Evolutionary conservation across 2,329 filamentous ascomycete genomes (phyloP), one percentile per base, ranked within the genome.

Genomic region (Penicillium corylophilum): DNA sequence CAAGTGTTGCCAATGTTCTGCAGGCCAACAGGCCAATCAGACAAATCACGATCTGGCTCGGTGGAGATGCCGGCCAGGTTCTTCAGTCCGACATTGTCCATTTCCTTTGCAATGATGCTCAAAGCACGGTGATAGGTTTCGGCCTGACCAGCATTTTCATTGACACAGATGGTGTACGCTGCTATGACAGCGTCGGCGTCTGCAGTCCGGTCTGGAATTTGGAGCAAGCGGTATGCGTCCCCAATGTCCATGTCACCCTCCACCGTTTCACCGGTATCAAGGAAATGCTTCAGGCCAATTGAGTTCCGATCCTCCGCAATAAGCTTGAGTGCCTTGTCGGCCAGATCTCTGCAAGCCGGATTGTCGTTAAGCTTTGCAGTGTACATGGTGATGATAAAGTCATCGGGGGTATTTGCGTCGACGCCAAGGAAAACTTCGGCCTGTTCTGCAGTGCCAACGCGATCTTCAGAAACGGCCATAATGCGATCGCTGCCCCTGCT

Each of bases 1-100:
- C 94, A 99, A 0, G 95, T 99, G 65, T 99, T 99, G 53, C 94
- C 92, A 51, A 97, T 95, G 62, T 97, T 99, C 57, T 86, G 82
- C 5, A 97, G 80, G 0, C 94, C 94, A 20, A 95, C 89, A 0
- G 94, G 94, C 70, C 89, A 85, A 26, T 82, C 77, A 42, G 73
- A 70, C 53, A 62, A 66, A 33, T 72, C 64, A 43, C 67, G 64
- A 56, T 67, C 64, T 18, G 66, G 54, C 35, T 70, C 65, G 3
- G 54, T 54, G 15, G 56, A 61, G 33, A 65, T 60, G 1, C 68
- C 67, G n/a, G 66, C 64, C 59, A 68, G 65, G 29, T 61, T 68
- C 36, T 61, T 66, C 29, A 76, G 61, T 26, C 70, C 44, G 12
- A 66, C 47, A 46, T 74, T 78, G 35, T 74, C 63, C 45, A 69